Conservation (phyloP, 768 basidiomycete species). For the Mycena rosella region DNA sequence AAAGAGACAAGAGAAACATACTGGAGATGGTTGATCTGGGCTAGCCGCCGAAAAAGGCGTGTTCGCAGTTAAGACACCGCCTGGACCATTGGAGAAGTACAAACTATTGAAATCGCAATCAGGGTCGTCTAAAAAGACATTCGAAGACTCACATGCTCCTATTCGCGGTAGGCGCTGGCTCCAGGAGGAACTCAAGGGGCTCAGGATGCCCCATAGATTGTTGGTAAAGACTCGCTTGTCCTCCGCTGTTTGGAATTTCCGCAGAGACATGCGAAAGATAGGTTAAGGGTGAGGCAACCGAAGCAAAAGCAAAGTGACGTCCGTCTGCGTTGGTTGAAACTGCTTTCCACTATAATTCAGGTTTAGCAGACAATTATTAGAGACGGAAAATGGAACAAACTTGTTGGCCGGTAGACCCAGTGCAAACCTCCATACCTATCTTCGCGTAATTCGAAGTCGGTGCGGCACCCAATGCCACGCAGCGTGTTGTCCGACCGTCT, state of each 20-base stretch:
- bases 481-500: constrained; percentile 24
- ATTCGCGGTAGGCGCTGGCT: constrained; percentile 25
- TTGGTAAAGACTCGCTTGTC: constrained; percentile 23
- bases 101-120: constrained; percentile 17
- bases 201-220: constrained; percentile 27
- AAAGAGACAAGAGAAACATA: constrained; percentile 15
- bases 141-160: constrained; percentile 20
- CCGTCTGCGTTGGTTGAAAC: constrained; percentile 15
- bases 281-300: constrained; percentile 22
- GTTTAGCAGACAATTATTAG: constrained; percentile 10
- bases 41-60: constrained; percentile 19
- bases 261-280: constrained; percentile 26
- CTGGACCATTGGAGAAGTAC: constrained; percentile 22
- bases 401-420: constrained; percentile 20
- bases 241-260: constrained; percentile 25
- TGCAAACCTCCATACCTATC: constrained; percentile 25
- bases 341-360: constrained; percentile 18
- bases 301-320: constrained; percentile 19
- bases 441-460: constrained; percentile 20
- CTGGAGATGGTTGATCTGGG: constrained; percentile 20
- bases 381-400: constrained; percentile 19
- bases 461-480: constrained; percentile 17
- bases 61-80: constrained; percentile 24
- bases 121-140: constrained; percentile 15
- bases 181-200: constrained; percentile 20